Percentiles rank a stretch among this genome's conserved stretches.
These are phyloP conservation scores for Fusarium sambucinum DNA, from an alignment of 2,329 filamentous ascomycete species.

Conservation along the genomic window DNA sequence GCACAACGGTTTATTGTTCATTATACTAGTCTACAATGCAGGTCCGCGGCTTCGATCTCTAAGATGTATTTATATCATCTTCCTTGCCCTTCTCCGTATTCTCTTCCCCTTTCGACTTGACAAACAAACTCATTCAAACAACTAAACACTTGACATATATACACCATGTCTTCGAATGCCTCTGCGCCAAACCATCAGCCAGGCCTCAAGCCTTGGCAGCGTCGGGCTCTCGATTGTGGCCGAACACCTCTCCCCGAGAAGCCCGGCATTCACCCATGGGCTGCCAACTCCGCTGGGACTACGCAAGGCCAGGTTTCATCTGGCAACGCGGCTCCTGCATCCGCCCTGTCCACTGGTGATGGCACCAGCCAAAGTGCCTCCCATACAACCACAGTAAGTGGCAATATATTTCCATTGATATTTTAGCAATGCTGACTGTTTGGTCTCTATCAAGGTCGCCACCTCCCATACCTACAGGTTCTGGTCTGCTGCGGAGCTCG, in stretches of 20 bases:
- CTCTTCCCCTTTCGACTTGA: fast-evolving
- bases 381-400: neutral
- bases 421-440: neutral
- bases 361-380: neutral
- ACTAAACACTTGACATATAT: neutral
- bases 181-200: neutral
- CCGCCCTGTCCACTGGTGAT: neutral
- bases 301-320: neutral
- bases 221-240: neutral
- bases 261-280: neutral
- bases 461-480: neutral
- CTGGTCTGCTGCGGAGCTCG: neutral
- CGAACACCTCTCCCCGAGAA: slow-evolving; percentile 1
- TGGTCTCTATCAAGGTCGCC: neutral
- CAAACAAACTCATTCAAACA: neutral
- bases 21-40: neutral
- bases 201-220: neutral
- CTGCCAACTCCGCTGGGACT: neutral
- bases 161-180: neutral
- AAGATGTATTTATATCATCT: neutral
- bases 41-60: fast-evolving
- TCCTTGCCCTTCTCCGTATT: neutral
- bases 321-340: neutral
- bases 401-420: neutral
- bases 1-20: neutral